Base-by-base conservation (phyloP, 768 basidiomycete genomes). In the Tricholoma furcatifolium region DNA sequence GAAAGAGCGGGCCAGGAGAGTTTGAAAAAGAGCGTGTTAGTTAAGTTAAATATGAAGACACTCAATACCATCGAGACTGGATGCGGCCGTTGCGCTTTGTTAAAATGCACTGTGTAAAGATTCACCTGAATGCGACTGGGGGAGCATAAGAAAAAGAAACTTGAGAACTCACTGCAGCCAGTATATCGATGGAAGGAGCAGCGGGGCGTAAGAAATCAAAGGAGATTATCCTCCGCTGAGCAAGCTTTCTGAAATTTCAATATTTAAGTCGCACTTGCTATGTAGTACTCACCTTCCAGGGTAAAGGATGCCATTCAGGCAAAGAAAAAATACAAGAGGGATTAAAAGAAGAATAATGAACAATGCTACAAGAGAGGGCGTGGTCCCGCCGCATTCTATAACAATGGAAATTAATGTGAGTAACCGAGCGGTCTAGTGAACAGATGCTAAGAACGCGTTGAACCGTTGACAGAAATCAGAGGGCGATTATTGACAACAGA, bases 141-240 rank as follows among this genome's bases (percentile, higher is more conserved):
- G 6, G n/a, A 50, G 53, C 43, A 17, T n/a, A 50, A 27, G 24
- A 7, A 7, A 24, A 43, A 6, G 43, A 42, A 30, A 34, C 30
- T 18, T 18, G 11, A n/a, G 39, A 20, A 62, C 74, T 60, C 50
- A 76, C 76, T 60, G 68, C 43, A 59, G 67, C 67, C 36, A 74
- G 63, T 11, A 73, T 61, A 62, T 79, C 77, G 38, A 69, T 65
- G 41, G 54, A 60, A 14, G 75, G 70, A 11, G 74, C 67, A 63
- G 80, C 53, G 81, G 81, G 27, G 67, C 62, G 59, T 82, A 84
- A 52, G 70, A 60, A 62, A 83, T 73, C 52, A 82, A 69, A 63
- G 81, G 79, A 56, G 81, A 81, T 73, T 68, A 60, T 83, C 81
- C 60, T 83, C 81, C 61, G 79, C 83, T 84, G 53, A 40, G n/a